A percentile compares a stretch with the other conserved stretches of the same genome.
Evolutionary conservation across 176 grass and related monocot genomes (phyloP).

Genomic region (Raddia distichophylla): DNA sequence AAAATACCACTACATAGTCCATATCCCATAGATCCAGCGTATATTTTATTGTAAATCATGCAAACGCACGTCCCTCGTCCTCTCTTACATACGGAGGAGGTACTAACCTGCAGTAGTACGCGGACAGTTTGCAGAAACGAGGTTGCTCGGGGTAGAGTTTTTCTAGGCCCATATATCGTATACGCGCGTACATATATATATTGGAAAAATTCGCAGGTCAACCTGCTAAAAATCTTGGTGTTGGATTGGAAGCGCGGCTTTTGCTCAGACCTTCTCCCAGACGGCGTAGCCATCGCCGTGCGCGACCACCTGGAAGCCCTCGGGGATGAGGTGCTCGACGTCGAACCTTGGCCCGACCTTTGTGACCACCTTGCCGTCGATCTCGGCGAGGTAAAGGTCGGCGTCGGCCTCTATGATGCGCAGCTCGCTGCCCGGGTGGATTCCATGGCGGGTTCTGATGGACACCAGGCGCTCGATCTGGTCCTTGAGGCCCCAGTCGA

Average conservation of each 20-base stretch:
- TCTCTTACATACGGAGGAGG: neutral
- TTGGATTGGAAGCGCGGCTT: neutral
- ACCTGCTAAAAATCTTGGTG: neutral
- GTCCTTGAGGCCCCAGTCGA: conserved; percentile 64
- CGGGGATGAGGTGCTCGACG: conserved; percentile 45
- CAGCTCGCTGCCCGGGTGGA: conserved; percentile 55
- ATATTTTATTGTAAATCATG: neutral
- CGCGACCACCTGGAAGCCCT: conserved; percentile 45
- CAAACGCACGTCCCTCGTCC: neutral
- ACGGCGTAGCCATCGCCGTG: conserved; percentile 59
- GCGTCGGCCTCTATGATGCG: conserved; percentile 62
- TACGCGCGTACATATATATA: neutral
- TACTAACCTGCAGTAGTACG: neutral
- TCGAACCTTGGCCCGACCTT: conserved; percentile 65
- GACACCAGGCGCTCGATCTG: conserved; percentile 60
- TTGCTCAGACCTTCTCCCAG: conserved; percentile 57
- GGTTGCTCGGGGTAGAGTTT: no score
- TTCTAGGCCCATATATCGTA: neutral
- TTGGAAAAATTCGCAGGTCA: neutral
- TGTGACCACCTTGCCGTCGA: conserved; percentile 59
- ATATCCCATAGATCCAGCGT: neutral
- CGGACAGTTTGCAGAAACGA: neutral
- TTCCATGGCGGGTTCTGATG: conserved; percentile 55
- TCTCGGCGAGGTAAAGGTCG: conserved; percentile 70
- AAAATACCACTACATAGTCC: neutral